Evolutionary conservation across 345 rosid genomes (phyloP), one percentile per base, ranked within the genome.

Genomic region (Melaleuca quinquenervia): DNA sequence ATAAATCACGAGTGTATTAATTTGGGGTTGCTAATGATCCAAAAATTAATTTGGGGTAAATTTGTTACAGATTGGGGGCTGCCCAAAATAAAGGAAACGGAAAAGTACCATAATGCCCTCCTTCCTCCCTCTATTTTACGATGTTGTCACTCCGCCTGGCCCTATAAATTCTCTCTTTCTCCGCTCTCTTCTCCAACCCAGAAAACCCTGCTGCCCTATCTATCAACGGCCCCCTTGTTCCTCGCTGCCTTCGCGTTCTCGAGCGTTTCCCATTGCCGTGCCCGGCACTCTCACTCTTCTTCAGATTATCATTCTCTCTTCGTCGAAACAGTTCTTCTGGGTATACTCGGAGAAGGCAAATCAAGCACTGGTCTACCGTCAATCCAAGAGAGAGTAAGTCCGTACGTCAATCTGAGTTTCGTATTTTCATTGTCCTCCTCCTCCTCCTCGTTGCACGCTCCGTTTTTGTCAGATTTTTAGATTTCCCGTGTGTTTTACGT

Each of bases 61-160:
- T 41, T 41, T 41, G 41, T 41, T 41, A 41, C 4, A 41, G 41
- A 41, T 41, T 41, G 2, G 41, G 41, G 41, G 41, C 41, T 41
- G 2, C 4, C 41, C 41, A 41, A 41, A 41, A 2, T 41, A 4
- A 12, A 27, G 10, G 36, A 18, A 29, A 32, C 8, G 3, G 0
- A 36, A 32, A 70, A 18, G 45, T 36, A 36, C 48, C 13, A 44
- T 6, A 36, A 70, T 24, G 7, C 14, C 80, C 11, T 36, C 48
- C 48, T 18, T 36, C 26, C 26, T 26, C 6, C 24, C 48, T 36
- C 48, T 36, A 8, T 36, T 36, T 36, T 32, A 36, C 80, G 80
- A 70, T 36, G 5, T 41, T 70, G 80, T 41, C 48, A 70, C 78
- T 70, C 78, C 3, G 6, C 80, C 9, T 21, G 13, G 80, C 48